These are phyloP conservation scores for Komagataella pastoris DNA, from an alignment of 805 yeast genomes.

Conservation along the genomic window DNA sequence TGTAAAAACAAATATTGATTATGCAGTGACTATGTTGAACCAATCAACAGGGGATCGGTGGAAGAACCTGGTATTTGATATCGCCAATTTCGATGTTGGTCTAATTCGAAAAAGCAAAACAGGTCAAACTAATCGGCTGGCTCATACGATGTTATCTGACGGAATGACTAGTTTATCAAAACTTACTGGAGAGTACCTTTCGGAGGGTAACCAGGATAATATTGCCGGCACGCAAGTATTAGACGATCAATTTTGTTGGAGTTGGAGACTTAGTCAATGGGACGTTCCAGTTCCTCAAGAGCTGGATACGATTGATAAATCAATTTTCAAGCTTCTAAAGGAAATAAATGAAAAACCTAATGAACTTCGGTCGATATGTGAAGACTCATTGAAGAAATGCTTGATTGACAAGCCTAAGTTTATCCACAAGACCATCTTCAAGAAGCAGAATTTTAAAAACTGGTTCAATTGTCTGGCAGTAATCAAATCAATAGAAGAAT, in stretches of 20 bases:
- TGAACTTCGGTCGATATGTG: constrained; percentile 8
- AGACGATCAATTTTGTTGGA: constrained; percentile 29
- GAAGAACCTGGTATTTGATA: constrained; percentile 36
- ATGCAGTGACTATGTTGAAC: constrained; percentile 31
- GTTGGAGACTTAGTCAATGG: constrained; percentile 75
- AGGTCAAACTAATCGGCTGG: constrained; percentile 7
- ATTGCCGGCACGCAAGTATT: background rate
- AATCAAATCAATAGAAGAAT: constrained; percentile 12
- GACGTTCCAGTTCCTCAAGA: constrained; percentile 40
- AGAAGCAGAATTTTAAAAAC: background rate
- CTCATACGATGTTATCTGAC: constrained; percentile 26
- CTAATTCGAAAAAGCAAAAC: constrained; percentile 1
- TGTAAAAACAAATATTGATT: constrained; percentile 34
- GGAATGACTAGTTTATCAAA: constrained; percentile 25
- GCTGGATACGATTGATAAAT: constrained; percentile 22
- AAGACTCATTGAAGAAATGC: constrained; percentile 2
- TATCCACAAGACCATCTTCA: background rate
- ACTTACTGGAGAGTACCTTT: background rate
- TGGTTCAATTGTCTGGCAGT: constrained; percentile 19
- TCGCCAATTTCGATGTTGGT: constrained; percentile 38
- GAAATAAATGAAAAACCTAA: constrained; percentile 23
- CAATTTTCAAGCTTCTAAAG: constrained; percentile 40
- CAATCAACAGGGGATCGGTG: constrained; percentile 17
- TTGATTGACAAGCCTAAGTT: background rate
- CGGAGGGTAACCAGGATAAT: background rate